Conservation (phyloP, 257 asterid species). For the Anisodus tanguticus region DNA sequence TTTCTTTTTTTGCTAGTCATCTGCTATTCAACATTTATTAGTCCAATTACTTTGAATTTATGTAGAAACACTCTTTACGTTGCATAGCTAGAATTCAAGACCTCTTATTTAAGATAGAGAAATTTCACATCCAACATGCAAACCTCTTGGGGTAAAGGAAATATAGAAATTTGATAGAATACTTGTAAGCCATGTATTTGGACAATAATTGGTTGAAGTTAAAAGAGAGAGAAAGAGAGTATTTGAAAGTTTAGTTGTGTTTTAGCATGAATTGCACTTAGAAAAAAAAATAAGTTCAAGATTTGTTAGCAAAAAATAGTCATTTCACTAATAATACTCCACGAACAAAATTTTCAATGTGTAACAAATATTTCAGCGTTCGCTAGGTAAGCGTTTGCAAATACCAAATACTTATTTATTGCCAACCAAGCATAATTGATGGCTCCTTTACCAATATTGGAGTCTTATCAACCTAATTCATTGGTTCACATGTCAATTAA, state of each 20-base stretch:
- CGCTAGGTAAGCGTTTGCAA: too few species aligned
- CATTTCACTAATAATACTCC: background rate
- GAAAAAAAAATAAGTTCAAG: background rate
- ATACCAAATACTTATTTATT: background rate
- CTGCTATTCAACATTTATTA: too few species aligned
- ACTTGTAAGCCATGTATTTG: background rate
- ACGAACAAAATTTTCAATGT: background rate
- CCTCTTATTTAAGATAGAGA: too few species aligned
- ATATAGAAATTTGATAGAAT: too few species aligned
- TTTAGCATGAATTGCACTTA: background rate
- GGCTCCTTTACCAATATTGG: background rate
- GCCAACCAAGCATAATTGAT: background rate
- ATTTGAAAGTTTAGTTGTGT: background rate
- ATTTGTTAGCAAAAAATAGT: too few species aligned
- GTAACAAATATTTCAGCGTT: background rate
- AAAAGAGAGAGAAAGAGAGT: background rate
- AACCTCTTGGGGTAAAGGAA: too few species aligned
- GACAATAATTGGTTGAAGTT: background rate
- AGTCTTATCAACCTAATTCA: background rate
- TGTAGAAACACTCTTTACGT: too few species aligned
- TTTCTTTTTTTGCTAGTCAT: too few species aligned
- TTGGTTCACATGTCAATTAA: background rate
- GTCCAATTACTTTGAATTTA: too few species aligned
- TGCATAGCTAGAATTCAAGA: too few species aligned
- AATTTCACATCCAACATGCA: too few species aligned